phyloP scores from a whole-genome alignment of 768 basidiomycete genomes.

The Cystobasidium ongulense region DNA sequence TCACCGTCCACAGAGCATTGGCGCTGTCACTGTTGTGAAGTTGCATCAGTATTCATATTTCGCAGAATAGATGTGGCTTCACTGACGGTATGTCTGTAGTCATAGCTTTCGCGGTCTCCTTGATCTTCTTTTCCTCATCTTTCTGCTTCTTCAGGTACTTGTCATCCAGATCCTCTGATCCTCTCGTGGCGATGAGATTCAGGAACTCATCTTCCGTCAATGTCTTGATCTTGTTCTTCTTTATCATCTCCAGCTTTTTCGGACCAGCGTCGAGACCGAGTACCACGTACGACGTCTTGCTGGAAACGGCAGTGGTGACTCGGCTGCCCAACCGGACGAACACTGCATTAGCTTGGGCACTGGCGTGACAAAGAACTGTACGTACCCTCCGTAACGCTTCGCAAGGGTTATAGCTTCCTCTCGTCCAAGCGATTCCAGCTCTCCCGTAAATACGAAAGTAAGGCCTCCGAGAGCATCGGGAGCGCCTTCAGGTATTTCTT shows the following conservation, averaged over 20 bases:
- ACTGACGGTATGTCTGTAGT: constrained; percentile 42
- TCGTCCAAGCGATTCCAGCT: constrained; percentile 72
- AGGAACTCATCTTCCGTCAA: constrained; percentile 82
- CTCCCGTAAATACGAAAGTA: constrained; percentile 91
- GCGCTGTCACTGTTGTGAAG: neutral
- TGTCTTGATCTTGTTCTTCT: constrained; percentile 66
- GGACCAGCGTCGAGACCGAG: constrained; percentile 81
- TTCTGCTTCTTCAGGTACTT: constrained; percentile 72
- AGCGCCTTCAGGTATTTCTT: constrained; percentile 63
- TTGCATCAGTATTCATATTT: neutral
- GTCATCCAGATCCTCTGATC: constrained; percentile 54
- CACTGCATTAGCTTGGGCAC: neutral
- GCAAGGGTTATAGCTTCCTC: constrained; percentile 80
- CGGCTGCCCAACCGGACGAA: constrained; percentile 52
- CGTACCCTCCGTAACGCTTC: constrained; percentile 86
- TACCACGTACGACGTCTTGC: constrained; percentile 80
- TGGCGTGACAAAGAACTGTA: constrained; percentile 27
- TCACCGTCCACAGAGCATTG: constrained; percentile 80
- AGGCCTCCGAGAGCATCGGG: constrained; percentile 72
- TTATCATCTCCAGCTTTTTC: constrained; percentile 74
- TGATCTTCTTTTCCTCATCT: constrained; percentile 70
- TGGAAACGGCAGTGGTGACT: constrained; percentile 76
- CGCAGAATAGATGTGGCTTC: neutral
- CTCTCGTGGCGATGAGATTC: constrained; percentile 64
- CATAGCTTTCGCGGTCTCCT: constrained; percentile 66